A percentile compares a stretch with the other conserved stretches of the same genome.
Evolutionary conservation across 495 filamentous ascomycete genomes (phyloP).

Genomic region (Sordaria brevicollis): DNA sequence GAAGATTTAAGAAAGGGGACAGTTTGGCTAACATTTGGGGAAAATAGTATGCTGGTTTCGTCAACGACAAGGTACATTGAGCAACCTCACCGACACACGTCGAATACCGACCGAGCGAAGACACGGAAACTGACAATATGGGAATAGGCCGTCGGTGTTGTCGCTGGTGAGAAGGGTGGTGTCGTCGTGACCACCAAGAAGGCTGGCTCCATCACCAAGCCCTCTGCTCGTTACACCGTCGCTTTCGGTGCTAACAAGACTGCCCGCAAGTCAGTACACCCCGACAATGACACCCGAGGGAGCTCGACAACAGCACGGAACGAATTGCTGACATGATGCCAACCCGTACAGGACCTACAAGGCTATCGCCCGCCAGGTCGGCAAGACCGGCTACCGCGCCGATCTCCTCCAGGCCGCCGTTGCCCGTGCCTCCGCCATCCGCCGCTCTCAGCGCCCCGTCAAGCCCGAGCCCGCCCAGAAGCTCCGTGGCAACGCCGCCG

Average conservation of each 20-base stretch:
- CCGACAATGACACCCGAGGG: not conserved
- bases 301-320: not conserved
- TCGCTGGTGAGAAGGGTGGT: slow-evolving; percentile 53
- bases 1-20: not conserved
- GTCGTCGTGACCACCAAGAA: slow-evolving; percentile 80
- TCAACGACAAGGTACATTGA: slow-evolving; percentile 77
- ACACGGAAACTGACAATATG: slow-evolving; percentile 9
- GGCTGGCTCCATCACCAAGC: slow-evolving; percentile 55
- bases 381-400: slow-evolving; percentile 73
- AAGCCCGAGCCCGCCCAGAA: slow-evolving; percentile 67
- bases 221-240: slow-evolving; percentile 51
- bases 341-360: slow-evolving; percentile 64
- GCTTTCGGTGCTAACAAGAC: slow-evolving; percentile 59
- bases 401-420: slow-evolving; percentile 83
- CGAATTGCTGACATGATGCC: slow-evolving; percentile 15
- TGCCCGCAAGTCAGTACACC: slow-evolving; percentile 64
- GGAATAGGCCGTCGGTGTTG: slow-evolving; percentile 68
- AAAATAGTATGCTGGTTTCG: slow-evolving; percentile 71
- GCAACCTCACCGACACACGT: not conserved
- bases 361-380: slow-evolving; percentile 65
- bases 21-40: slow-evolving; percentile 19
- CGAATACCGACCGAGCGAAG: slow-evolving; percentile 4
- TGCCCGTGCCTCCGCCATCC: slow-evolving; percentile 79
- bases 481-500: slow-evolving; percentile 71
- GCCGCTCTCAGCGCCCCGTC: slow-evolving; percentile 61